Evolutionary conservation across 129 eudicot genomes (phyloP), one percentile per base, ranked within the genome.

Genomic region (Flaveria ramosissima): DNA sequence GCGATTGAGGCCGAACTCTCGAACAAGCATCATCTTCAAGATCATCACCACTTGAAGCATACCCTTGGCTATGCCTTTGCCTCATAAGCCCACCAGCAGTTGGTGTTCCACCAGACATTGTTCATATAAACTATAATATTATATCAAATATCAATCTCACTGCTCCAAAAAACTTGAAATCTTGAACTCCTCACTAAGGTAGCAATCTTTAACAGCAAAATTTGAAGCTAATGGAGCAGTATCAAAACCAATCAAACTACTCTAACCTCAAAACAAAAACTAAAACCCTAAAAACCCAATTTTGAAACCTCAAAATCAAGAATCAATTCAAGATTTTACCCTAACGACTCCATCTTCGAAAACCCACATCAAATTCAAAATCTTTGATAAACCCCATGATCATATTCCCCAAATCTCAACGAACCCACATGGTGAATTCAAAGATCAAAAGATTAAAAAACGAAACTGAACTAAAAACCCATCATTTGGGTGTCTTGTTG

Each of bases 21-120:
- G 97, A 92, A 82, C 97, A 87, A 2, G 97, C 97, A 80, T 92
- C 97, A 73, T 92, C 97, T 77, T 92, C 97, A 79, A 92, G 96
- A 71, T 92, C 97, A 75, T 92, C 97, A 19, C 96, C 86, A 59
- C 97, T 84, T 16, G 97, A 92, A 27, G 92, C 90, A 87, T 92
- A 89, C 4, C 96, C 97, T 77, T 88, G 92, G 66, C 97, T 89
- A 64, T 89, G 92, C 82, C 97, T 89, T 78, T 87, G 96, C 84
- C 97, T 89, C 91, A 92, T 86, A 46, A 68, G 73, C 75, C 89
- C 88, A 75, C 94, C 90, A 61, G 83, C 92, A 59, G 82, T 82
- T 62, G 97, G 97, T n/a, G 94, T 88, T 39, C 97, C 97, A 68
- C 96, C 97, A 73, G 92, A 88, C 92, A 91, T 91, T 77, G 70